Conservation (phyloP, 2,329 filamentous ascomycete genomes). For the Colletotrichum sp. region DNA sequence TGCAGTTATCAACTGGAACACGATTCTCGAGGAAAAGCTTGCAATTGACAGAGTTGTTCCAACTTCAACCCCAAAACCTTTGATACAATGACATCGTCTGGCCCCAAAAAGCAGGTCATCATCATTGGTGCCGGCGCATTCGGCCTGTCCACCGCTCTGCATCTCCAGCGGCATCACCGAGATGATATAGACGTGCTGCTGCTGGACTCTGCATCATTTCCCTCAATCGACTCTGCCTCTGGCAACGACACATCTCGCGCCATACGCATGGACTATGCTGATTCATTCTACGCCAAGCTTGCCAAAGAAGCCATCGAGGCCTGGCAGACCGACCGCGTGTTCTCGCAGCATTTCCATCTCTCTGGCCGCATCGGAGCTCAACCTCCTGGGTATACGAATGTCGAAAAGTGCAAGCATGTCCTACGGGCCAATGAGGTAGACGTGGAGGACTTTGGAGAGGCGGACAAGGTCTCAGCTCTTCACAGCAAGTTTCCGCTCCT, state of each 20-base stretch:
- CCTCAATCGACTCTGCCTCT: not conserved
- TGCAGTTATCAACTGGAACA: not conserved
- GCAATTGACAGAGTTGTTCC: not conserved
- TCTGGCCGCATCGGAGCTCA: not conserved
- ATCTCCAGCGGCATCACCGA: not conserved
- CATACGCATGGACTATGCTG: not conserved
- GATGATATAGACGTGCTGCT: not conserved
- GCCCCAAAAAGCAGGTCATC: not conserved
- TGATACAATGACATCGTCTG: not conserved
- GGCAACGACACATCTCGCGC: not conserved
- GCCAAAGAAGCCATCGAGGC: not conserved
- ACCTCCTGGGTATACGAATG: not conserved
- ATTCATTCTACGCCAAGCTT: not conserved
- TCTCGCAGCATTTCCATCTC: not conserved
- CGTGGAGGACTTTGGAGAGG: not conserved
- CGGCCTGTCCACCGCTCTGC: not conserved
- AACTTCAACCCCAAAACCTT: fast-evolving
- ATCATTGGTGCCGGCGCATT: not conserved
- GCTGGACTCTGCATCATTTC: not conserved
- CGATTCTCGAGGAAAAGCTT: fast-evolving
- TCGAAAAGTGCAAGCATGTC: not conserved
- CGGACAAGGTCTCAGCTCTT: not conserved
- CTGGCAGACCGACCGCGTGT: not conserved
- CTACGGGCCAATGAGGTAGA: not conserved
- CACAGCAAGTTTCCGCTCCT: not conserved